phyloP scores from a whole-genome alignment of 768 basidiomycete genomes.

The Brasilioporus rufonigricans region DNA sequence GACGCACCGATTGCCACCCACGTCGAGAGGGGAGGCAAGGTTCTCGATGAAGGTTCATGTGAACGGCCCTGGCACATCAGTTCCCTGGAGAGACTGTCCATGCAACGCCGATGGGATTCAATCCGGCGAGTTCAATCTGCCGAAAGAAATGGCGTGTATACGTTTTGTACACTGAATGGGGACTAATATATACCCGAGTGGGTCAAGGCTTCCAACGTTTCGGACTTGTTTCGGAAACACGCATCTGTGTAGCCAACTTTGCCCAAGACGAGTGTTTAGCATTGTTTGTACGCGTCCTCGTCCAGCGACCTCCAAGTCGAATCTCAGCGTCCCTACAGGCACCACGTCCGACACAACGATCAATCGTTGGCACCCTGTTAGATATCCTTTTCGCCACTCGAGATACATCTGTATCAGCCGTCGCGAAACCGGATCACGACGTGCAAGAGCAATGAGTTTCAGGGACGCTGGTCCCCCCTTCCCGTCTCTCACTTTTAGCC shows the following conservation, averaged over 20 bases:
- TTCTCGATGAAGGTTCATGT: conserved; percentile 16
- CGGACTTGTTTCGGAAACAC: background rate
- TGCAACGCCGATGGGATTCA: conserved; percentile 8
- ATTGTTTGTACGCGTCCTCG: conserved; percentile 4
- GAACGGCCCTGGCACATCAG: conserved; percentile 3
- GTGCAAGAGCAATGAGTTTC: conserved; percentile 4
- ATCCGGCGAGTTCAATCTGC: background rate
- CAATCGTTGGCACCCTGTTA: background rate
- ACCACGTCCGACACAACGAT: background rate
- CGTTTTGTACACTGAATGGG: background rate
- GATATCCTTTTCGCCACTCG: conserved; percentile 1
- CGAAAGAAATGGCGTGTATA: background rate
- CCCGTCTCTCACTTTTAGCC: background rate
- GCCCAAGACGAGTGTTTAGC: background rate
- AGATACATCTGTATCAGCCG: background rate
- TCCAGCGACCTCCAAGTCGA: background rate
- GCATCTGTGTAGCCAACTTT: background rate
- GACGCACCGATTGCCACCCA: conserved; percentile 8
- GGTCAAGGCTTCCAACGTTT: background rate
- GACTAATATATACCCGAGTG: background rate
- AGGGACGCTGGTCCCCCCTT: background rate
- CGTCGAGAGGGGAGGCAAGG: conserved; percentile 9
- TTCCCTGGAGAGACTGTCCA: background rate
- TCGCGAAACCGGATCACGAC: conserved; percentile 10
- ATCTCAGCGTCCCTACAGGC: background rate